Evolutionary conservation across 192 early-diverging fungal genomes (phyloP), one percentile per base, ranked within the genome.

Genomic region (Coemansia sp.): DNA sequence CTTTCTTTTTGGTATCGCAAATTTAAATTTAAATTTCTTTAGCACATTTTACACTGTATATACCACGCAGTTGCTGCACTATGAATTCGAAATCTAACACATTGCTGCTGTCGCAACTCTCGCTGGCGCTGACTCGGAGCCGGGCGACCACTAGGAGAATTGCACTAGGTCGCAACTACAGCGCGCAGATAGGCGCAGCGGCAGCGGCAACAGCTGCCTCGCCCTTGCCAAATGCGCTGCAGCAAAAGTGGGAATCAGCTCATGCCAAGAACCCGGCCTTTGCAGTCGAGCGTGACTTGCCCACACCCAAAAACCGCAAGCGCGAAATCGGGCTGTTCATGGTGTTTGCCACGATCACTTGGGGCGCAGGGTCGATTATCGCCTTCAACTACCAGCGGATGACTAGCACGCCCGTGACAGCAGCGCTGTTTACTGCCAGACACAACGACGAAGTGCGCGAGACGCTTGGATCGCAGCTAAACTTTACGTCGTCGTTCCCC

Each of bases 331-430:
- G 48, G 1, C 69, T 84, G 44, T 84, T 84, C 36, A 36, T 73
- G 15, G 77, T 63, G 0, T 74, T 80, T 15, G 70, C 82, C 0
- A 67, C 64, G 2, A 69, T 84, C 17, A 80, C 82, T 4, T 84
- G 77, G 82, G 77, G 82, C 4, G 51, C 72, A 31, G 82, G 82
- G 60, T 63, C 72, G 17, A 51, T 77, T n/a, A 68, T 84, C 36
- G 82, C 77, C 19, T 84, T 84, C 66, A 84, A 84, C 75, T 84
- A 84, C 66, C 82, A 84, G 69, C 77, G 75, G 39, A 79, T 80
- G 75, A 84, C 74, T 46, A 84, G 77, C 70, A 84, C 77, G 46
- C 75, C 82, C 7, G 82, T 84, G 37, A 80, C 82, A 10, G 78
- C 77, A 3, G 82, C 82, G 10, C 69, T 80, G 46, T 84, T 77